Evolutionary conservation across 805 yeast genomes (phyloP), one percentile per base, ranked within the genome.

Genomic region (Phaffomyces opuntiae): DNA sequence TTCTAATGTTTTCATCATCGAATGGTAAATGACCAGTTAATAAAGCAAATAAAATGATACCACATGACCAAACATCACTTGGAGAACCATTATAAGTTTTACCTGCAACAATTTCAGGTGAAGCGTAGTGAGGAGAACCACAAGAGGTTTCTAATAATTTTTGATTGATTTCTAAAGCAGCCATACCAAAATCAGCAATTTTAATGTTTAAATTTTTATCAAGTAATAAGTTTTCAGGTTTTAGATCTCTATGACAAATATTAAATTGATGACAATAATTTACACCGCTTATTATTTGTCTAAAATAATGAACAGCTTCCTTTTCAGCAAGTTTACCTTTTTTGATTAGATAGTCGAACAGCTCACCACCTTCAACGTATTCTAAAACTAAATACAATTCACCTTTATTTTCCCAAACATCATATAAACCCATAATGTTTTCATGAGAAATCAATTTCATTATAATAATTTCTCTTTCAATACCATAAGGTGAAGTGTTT

Each of bases 101-200:
- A 34, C 99, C 99, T 12, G 96, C 86, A 11, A 93, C 97, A 54
- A 93, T 91, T 64, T 93, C 99, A 0, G 99, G 99, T 9, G 96
- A 87, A 2, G 98, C 99, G 65, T 93, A 93, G 64, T 93, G 99
- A 9, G 99, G 99, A 16, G 97, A 89, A 1, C 99, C 99, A 66
- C 99, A 93, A 17, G 95, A 83, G 5, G 99, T 93, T 63, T 91
- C 97, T 47, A 93, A 71, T 59, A 91, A 68, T 55, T 84, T 80
- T 53, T 82, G 91, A 44, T 77, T 77, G 29, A 87, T 78, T 63
- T 93, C 98, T 39, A 93, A 69, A 7, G 99, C 98, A 16, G 99
- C 99, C 99, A 93, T 93, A 32, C 99, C 99, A 63, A 93, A 93
- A 66, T 93, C 99, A 9, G 99, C 99, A 53, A 93, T 88, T 64